A percentile compares a stretch with the other conserved stretches of the same genome.
These are phyloP conservation scores for Endoconidiophora polonica DNA, from an alignment of 2,329 filamentous ascomycete species.

Conservation along the genomic window DNA sequence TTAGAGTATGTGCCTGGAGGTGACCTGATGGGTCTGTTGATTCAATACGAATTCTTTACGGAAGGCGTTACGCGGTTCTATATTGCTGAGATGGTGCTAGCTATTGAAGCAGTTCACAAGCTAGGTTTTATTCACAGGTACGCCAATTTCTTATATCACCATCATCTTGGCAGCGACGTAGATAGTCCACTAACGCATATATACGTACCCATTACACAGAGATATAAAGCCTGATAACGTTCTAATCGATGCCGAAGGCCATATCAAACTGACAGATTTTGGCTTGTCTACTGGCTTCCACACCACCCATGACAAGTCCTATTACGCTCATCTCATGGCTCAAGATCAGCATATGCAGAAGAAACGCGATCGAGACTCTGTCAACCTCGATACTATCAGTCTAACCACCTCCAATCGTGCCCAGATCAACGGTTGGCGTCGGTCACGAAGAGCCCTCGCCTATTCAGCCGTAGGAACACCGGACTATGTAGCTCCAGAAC, in stretches of 20 bases:
- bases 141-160: constrained; percentile 15
- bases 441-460: constrained; percentile 85
- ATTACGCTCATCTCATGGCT: constrained; percentile 80
- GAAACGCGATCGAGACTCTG: constrained; percentile 66
- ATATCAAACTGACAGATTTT: constrained; percentile 97
- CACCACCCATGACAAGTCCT: constrained; percentile 92
- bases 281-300: constrained; percentile 96
- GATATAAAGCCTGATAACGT: constrained; percentile 99
- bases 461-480: constrained; percentile 97
- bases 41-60: constrained; percentile 71
- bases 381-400: constrained; percentile 95
- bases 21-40: constrained; percentile 71
- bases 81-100: constrained; percentile 63
- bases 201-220: constrained; percentile 22
- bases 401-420: constrained; percentile 93
- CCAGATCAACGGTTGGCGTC: constrained; percentile 97
- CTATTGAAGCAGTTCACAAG: constrained; percentile 69
- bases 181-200: background rate
- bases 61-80: constrained; percentile 74
- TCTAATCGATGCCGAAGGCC: constrained; percentile 80
- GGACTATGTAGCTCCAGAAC: constrained; percentile 96
- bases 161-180: background rate
- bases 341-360: constrained; percentile 59
- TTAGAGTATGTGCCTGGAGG: constrained; percentile 72
- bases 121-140: constrained; percentile 65